Percentiles rank a stretch among this genome's conserved stretches.
Conservation (phyloP, 2,329 filamentous ascomycete species). For the Ophiocordyceps camponoti-floridani region DNA sequence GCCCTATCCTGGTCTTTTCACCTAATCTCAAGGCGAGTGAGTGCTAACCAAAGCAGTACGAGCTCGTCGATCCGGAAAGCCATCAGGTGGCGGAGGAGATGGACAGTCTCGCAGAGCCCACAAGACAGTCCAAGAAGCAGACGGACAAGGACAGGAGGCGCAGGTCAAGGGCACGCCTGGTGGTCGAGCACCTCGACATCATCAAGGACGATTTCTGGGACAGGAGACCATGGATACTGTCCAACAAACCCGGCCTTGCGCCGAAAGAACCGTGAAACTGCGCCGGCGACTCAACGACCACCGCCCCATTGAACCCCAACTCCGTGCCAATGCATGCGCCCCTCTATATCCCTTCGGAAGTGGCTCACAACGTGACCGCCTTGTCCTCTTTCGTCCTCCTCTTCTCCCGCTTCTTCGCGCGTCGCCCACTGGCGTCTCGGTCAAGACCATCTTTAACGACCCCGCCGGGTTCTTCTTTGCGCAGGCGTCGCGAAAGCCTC, state of each 20-base stretch:
- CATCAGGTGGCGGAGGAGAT: slow-evolving; percentile 27
- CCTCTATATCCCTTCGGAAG: slow-evolving; percentile 3
- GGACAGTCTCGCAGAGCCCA: slow-evolving; percentile 31
- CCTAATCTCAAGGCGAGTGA: slow-evolving; percentile 7
- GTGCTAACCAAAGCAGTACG: slow-evolving; percentile 32
- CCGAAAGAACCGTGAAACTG: slow-evolving; percentile 35
- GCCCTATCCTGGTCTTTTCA: slow-evolving; percentile 7
- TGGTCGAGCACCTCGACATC: slow-evolving; percentile 77
- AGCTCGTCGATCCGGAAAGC: slow-evolving; percentile 42
- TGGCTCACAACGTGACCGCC: not conserved
- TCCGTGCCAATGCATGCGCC: slow-evolving; percentile 7
- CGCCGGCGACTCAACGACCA: slow-evolving; percentile 9
- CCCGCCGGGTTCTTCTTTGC: slow-evolving; percentile 7
- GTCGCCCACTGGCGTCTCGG: slow-evolving; percentile 4
- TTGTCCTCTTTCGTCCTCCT: slow-evolving; percentile 11
- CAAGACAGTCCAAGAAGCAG: slow-evolving; percentile 57
- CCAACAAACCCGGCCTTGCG: slow-evolving; percentile 53
- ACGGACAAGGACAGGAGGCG: slow-evolving; percentile 68
- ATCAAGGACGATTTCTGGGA: slow-evolving; percentile 95
- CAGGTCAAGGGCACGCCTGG: slow-evolving; percentile 60
- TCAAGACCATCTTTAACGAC: slow-evolving; percentile 8
- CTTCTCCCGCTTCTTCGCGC: slow-evolving; percentile 4
- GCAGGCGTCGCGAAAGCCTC: slow-evolving; percentile 5
- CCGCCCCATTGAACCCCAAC: slow-evolving; percentile 7
- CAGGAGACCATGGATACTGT: slow-evolving; percentile 65